These are phyloP conservation scores for Setomelanomma holmii DNA, from an alignment of 2,329 filamentous ascomycete genomes.

Conservation along the genomic window DNA sequence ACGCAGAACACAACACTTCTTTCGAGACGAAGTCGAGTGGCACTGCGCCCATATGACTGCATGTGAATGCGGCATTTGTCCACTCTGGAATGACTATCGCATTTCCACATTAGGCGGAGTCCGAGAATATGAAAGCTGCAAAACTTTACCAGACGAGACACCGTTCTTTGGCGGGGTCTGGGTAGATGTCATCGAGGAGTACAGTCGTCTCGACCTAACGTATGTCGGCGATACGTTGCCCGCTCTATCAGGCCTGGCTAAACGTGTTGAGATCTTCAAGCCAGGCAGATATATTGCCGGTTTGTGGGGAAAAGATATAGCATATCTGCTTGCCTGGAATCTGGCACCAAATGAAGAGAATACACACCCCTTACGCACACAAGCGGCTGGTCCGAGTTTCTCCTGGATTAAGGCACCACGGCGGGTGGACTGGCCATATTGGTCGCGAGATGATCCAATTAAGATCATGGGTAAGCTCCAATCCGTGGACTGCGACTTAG, in stretches of 20 bases:
- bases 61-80: not conserved
- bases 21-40: not conserved
- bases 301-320: constrained; percentile 7
- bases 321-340: not conserved
- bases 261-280: not conserved
- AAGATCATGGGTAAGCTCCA: too few relatives aligned
- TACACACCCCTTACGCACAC: not conserved
- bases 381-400: not conserved
- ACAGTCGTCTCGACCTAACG: constrained; percentile 1
- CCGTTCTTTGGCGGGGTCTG: not conserved
- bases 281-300: constrained; percentile 10
- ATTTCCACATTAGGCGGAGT: not conserved
- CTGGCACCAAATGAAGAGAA: not conserved
- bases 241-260: constrained; percentile 14
- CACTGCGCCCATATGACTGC: not conserved
- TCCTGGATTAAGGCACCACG: too few relatives aligned
- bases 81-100: not conserved
- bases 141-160: not conserved
- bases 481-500: too few relatives aligned
- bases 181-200: not conserved
- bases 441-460: too few relatives aligned
- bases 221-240: constrained; percentile 8
- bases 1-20: not conserved
- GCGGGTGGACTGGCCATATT: too few relatives aligned
- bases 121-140: not conserved